These are phyloP conservation scores for Exobasidium cylindrosporum DNA, from an alignment of 1,284 basidiomycete genomes.

Conservation along the genomic window DNA sequence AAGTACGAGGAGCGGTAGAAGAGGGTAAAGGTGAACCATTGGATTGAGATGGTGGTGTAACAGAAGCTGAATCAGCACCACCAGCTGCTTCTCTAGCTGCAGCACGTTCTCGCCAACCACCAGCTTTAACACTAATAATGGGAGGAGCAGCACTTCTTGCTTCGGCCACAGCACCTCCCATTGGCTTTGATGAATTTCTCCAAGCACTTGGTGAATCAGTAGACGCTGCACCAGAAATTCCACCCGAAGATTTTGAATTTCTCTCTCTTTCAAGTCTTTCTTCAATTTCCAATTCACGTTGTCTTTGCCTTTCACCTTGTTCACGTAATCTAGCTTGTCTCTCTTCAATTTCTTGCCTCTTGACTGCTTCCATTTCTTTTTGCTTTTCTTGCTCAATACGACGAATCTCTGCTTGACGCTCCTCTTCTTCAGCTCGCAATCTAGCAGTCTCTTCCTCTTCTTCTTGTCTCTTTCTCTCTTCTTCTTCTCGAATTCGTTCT, in stretches of 20 bases:
- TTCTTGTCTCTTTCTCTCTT: slow-evolving; percentile 30
- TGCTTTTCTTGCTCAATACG: slow-evolving; percentile 44
- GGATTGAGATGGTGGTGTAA: neutral
- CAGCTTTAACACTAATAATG: slow-evolving; percentile 23
- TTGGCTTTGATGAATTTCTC: neutral
- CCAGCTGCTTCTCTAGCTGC: slow-evolving; percentile 21
- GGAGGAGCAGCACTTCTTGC: slow-evolving; percentile 21
- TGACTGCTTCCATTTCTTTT: slow-evolving; percentile 49
- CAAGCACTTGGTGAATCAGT: neutral
- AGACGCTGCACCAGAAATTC: neutral
- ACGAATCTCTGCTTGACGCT: slow-evolving; percentile 36
- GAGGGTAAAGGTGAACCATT: slow-evolving; percentile 12
- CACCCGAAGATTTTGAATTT: neutral
- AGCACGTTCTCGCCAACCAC: slow-evolving; percentile 10
- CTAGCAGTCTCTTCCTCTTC: slow-evolving; percentile 38
- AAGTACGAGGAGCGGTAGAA: slow-evolving; percentile 8
- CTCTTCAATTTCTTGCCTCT: slow-evolving; percentile 52
- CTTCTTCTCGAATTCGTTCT: slow-evolving; percentile 34
- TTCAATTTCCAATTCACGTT: slow-evolving; percentile 42
- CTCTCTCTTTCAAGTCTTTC: slow-evolving; percentile 13
- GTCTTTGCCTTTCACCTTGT: slow-evolving; percentile 41
- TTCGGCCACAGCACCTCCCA: slow-evolving; percentile 13
- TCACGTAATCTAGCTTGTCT: slow-evolving; percentile 45
- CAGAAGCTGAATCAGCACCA: too few relatives aligned
- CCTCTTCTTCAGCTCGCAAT: slow-evolving; percentile 30